phyloP scores from a whole-genome alignment of 345 rosid genomes.

The Euphorbia tirucalli region DNA sequence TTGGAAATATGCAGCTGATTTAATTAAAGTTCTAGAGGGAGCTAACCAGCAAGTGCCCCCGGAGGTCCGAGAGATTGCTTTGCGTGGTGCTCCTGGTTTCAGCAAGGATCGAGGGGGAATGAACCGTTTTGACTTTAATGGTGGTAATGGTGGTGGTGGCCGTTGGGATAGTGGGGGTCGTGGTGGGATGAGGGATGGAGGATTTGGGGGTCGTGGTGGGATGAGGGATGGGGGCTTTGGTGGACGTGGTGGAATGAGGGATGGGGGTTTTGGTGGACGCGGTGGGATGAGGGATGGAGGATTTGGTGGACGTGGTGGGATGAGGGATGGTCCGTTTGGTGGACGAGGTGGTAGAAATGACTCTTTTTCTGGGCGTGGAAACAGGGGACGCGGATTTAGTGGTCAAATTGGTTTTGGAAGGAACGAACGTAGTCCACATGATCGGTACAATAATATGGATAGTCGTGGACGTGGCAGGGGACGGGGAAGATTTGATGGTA shows the following conservation, averaged over 20 bases:
- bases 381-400: constrained; percentile 32
- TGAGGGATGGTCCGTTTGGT: constrained; percentile 37
- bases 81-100: constrained; percentile 65
- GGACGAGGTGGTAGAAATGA: constrained; percentile 51
- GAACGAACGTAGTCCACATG: constrained; percentile 53
- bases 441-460: constrained; percentile 56
- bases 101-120: constrained; percentile 66
- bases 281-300: constrained; percentile 19
- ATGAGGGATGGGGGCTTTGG: constrained; percentile 29
- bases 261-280: constrained; percentile 47
- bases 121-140: constrained; percentile 61
- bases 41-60: constrained; percentile 91
- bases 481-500: constrained; percentile 74
- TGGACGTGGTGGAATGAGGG: constrained; percentile 67
- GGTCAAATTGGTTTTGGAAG: constrained; percentile 51
- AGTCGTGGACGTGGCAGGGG: constrained; percentile 67
- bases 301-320: constrained; percentile 30
- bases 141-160: constrained; percentile 18
- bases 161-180: constrained; percentile 28
- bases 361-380: constrained; percentile 47
- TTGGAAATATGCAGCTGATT: constrained; percentile 77
- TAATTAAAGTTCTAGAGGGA: constrained; percentile 85
- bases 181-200: constrained; percentile 27
- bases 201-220: constrained; percentile 28
- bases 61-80: constrained; percentile 79